Conservation (phyloP, 768 basidiomycete species). For the Austroboletus festivus region DNA sequence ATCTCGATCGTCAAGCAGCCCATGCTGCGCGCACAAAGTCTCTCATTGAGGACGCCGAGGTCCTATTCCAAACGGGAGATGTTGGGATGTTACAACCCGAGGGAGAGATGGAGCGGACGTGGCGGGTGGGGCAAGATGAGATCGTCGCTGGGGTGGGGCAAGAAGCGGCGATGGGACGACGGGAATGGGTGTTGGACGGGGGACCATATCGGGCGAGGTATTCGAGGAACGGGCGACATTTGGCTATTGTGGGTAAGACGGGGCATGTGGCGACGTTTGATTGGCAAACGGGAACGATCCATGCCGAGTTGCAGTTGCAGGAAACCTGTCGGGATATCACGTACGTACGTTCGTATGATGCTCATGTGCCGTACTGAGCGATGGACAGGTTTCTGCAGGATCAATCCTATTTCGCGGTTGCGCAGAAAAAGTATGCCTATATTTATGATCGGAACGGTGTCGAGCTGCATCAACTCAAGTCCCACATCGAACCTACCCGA, state of each 20-base stretch:
- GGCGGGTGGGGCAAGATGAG: slow-evolving; percentile 82
- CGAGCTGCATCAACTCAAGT: slow-evolving; percentile 81
- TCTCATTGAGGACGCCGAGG: slow-evolving; percentile 66
- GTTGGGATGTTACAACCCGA: slow-evolving; percentile 74
- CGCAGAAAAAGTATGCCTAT: slow-evolving; percentile 93
- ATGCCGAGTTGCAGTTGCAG: slow-evolving; percentile 82
- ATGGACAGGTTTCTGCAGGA: slow-evolving; percentile 79
- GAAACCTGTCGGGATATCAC: slow-evolving; percentile 94
- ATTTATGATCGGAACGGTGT: slow-evolving; percentile 95
- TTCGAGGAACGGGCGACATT: slow-evolving; percentile 85
- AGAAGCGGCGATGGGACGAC: slow-evolving; percentile 74
- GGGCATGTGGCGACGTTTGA: slow-evolving; percentile 95
- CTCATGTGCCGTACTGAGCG: background rate
- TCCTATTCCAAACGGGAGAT: slow-evolving; percentile 67
- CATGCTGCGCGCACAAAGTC: slow-evolving; percentile 61
- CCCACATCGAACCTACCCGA: slow-evolving; percentile 84
- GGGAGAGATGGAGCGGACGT: slow-evolving; percentile 81
- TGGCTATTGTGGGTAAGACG: slow-evolving; percentile 77
- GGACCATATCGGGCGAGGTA: slow-evolving; percentile 85
- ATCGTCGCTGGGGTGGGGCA: slow-evolving; percentile 61
- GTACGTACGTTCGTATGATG: slow-evolving; percentile 40
- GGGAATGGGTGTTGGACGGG: slow-evolving; percentile 78
- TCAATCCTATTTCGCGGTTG: slow-evolving; percentile 90
- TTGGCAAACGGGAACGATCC: slow-evolving; percentile 83
- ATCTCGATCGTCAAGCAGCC: slow-evolving; percentile 59